Base-by-base conservation (phyloP, 2,329 filamentous ascomycete genomes). In the Stemphylium vesicarium region DNA sequence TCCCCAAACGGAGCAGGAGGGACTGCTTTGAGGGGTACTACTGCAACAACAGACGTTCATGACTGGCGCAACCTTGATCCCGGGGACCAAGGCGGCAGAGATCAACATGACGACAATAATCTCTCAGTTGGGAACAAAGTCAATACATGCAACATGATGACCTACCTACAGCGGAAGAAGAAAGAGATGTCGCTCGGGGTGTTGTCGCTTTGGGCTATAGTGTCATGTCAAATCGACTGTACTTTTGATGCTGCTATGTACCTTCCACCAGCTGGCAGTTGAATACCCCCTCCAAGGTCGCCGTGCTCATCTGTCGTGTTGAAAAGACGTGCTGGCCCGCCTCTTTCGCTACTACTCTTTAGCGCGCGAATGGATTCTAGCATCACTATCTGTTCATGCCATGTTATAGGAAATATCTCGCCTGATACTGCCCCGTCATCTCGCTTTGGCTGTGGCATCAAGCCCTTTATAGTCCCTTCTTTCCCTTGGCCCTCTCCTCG, bases 401-500 rank as follows among this genome's bases (percentile, higher is more conserved):
- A 24, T 37, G 29, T 26, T n/a, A 5, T 31, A 22, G 7, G 31
- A 10, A 11, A 18, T 5, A n/a, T 4, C 38, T 48, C 16, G 22
- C 24, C n/a, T 15, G 12, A 42, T 12, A 22, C 32, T 36, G 22
- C 24, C n/a, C 13, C 13, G 39, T 10, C 20, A 13, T 16, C 16
- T 33, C n/a, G 47, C 18, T 22, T 33, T 15, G 41, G 31, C 29
- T 35, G 22, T 33, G 22, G 16, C 38, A 2, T 0, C 3, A 12
- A 13, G 9, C 12, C 36, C 16, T 50, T 45, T 59, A 66, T 48
- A 55, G 51, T 13, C 59, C 69, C 67, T 78, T 77, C 69, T 75
- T 75, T 54, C 69, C 74, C 41, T 59, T 74, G 58, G 65, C 71
- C 66, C 77, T 77, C 70, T 81, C 78, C 63, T 76, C 71, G 53